phyloP scores from a whole-genome alignment of 495 filamentous ascomycete genomes.

The Neurospora africana region DNA sequence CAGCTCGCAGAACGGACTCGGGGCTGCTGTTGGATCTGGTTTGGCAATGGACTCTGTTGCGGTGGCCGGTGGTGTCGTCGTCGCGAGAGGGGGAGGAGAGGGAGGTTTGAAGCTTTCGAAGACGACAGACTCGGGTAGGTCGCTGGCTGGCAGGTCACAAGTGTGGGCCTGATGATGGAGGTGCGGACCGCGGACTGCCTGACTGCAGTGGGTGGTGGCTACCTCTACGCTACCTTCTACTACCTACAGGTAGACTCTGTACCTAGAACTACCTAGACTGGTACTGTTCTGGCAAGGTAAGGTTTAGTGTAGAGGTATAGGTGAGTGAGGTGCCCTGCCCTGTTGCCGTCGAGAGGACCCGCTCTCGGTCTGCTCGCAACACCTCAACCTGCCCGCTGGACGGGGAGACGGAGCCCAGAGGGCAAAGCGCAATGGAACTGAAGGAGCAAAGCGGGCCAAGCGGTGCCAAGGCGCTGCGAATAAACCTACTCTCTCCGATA shows the following conservation, averaged over 20 bases:
- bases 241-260: background rate
- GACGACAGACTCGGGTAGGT: constrained; percentile 9
- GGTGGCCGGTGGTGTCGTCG: background rate
- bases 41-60: constrained; percentile 6
- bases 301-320: background rate
- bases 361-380: background rate
- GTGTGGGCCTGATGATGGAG: constrained; percentile 1
- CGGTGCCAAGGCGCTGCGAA: background rate
- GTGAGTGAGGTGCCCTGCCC: background rate
- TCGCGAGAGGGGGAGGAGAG: background rate
- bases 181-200: background rate
- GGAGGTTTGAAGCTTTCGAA: constrained; percentile 13
- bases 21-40: constrained; percentile 1
- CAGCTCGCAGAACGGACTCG: background rate
- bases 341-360: background rate
- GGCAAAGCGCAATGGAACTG: background rate
- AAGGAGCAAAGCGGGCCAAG: background rate
- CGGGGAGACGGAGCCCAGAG: background rate
- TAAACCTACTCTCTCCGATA: background rate
- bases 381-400: too few relatives aligned
- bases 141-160: constrained; percentile 9
- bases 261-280: background rate
- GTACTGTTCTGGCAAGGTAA: background rate
- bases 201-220: background rate
- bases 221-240: too few relatives aligned